phyloP scores from a whole-genome alignment of 805 yeast species.

The Ogataea naganishii region DNA sequence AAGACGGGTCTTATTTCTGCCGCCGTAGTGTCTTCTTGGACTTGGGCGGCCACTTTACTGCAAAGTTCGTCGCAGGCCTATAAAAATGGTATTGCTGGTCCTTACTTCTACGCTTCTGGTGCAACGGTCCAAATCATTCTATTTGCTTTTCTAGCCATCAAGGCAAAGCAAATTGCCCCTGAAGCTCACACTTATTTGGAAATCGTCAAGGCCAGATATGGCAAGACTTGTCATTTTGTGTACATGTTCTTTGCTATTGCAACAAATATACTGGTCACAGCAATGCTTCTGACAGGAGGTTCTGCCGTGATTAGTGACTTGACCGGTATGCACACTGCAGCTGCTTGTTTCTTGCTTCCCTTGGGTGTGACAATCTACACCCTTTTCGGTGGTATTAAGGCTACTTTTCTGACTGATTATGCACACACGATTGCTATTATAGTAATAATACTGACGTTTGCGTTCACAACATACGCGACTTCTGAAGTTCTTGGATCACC shows the following conservation, averaged over 20 bases:
- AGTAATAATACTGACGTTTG: conserved; percentile 71
- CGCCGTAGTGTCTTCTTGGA: conserved; percentile 92
- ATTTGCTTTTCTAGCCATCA: conserved; percentile 82
- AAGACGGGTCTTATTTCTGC: conserved; percentile 79
- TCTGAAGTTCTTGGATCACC: conserved; percentile 72
- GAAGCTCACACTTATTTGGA: conserved; percentile 88
- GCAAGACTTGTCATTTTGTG: conserved; percentile 60
- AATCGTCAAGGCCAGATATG: conserved; percentile 74
- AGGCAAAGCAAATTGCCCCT: conserved; percentile 84
- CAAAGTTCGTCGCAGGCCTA: conserved; percentile 76
- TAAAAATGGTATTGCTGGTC: conserved; percentile 69
- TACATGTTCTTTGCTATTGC: conserved; percentile 77
- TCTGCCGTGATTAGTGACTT: conserved; percentile 72
- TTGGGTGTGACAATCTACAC: conserved; percentile 71
- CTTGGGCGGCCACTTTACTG: conserved; percentile 79
- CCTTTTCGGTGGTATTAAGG: conserved; percentile 73
- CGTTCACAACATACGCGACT: conserved; percentile 73
- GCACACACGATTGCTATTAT: conserved; percentile 75
- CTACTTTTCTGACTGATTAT: conserved; percentile 75
- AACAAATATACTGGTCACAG: conserved; percentile 84
- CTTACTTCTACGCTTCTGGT: conserved; percentile 83
- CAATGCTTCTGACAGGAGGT: conserved; percentile 88
- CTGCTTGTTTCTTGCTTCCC: conserved; percentile 77
- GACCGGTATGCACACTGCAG: conserved; percentile 73
- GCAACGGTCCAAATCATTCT: conserved; percentile 83